phyloP scores from a whole-genome alignment of 1,139 yeast genomes.

The Suhomyces wounanorum region DNA sequence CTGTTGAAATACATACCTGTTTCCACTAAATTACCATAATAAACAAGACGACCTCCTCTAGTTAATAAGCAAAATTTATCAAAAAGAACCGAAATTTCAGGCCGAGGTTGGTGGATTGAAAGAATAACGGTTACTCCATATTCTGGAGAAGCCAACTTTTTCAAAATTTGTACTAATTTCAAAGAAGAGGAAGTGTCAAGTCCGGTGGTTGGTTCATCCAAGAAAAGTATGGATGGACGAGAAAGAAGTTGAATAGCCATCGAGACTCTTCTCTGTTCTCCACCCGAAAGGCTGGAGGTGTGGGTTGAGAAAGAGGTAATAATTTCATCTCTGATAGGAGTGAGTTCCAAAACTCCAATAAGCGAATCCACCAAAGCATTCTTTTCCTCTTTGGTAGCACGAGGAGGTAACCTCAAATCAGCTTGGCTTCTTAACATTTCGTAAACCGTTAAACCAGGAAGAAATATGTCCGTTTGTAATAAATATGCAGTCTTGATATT shows the following conservation, averaged over 20 bases:
- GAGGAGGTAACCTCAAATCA: conserved; percentile 57
- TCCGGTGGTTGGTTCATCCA: conserved; percentile 92
- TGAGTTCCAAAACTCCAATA: conserved; percentile 59
- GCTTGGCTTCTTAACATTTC: conserved; percentile 75
- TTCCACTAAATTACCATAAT: conserved; percentile 52
- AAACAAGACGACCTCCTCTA: conserved; percentile 63
- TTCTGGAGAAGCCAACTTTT: conserved; percentile 46
- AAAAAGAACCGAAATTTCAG: conserved; percentile 69
- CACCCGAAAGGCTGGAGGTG: conserved; percentile 68
- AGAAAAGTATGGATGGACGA: conserved; percentile 72
- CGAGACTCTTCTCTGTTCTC: conserved; percentile 78
- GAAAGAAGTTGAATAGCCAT: conserved; percentile 77
- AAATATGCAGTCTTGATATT: conserved; percentile 53
- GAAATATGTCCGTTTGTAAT: conserved; percentile 72
- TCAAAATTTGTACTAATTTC: conserved; percentile 62
- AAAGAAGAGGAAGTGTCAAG: conserved; percentile 78
- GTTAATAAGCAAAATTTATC: conserved; percentile 72
- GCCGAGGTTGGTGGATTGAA: conserved; percentile 84
- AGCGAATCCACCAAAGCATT: conserved; percentile 56
- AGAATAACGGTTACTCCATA: conserved; percentile 70
- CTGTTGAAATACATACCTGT: conserved; percentile 24
- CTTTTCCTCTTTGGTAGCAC: conserved; percentile 44
- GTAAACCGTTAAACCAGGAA: conserved; percentile 68
- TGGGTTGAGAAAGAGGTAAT: conserved; percentile 51
- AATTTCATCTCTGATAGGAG: conserved; percentile 58